Evolutionary conservation across 2,329 filamentous ascomycete species (phyloP).

Genomic region (Paecilomyces niveus): DNA sequence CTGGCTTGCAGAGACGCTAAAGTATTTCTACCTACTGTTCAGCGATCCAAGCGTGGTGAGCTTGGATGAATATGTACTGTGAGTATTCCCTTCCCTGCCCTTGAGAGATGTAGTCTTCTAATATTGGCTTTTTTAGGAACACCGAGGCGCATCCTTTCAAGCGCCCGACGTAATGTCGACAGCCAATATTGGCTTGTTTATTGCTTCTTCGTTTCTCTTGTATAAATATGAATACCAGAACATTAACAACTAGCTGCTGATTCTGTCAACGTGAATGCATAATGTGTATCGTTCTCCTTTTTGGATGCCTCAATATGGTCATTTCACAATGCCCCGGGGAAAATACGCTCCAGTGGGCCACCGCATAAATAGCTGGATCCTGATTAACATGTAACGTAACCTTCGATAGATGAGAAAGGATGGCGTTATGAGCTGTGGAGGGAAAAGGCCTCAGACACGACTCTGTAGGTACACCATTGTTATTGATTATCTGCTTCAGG

Average conservation of each 20-base stretch:
- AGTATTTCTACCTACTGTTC: constrained; percentile 43
- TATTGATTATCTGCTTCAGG: not conserved
- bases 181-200: not conserved
- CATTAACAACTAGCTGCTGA: not conserved
- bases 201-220: constrained; percentile 1
- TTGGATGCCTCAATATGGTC: not conserved
- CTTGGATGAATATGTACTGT: constrained; percentile 42
- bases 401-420: not conserved
- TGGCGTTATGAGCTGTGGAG: not conserved
- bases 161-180: constrained; percentile 20
- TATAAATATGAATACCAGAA: not conserved
- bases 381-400: not conserved
- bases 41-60: constrained; percentile 37
- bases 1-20: constrained; percentile 53
- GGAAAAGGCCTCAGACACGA: not conserved
- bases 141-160: constrained; percentile 36
- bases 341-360: not conserved
- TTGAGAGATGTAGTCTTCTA: not conserved
- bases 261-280: not conserved
- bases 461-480: not conserved
- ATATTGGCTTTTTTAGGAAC: constrained; percentile 20
- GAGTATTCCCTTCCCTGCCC: constrained; percentile 17
- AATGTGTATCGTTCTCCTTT: not conserved
- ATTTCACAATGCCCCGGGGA: not conserved
- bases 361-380: not conserved